Evolutionary conservation across 2,329 filamentous ascomycete species (phyloP).

Genomic region (Beauveria rudraprayagi): DNA sequence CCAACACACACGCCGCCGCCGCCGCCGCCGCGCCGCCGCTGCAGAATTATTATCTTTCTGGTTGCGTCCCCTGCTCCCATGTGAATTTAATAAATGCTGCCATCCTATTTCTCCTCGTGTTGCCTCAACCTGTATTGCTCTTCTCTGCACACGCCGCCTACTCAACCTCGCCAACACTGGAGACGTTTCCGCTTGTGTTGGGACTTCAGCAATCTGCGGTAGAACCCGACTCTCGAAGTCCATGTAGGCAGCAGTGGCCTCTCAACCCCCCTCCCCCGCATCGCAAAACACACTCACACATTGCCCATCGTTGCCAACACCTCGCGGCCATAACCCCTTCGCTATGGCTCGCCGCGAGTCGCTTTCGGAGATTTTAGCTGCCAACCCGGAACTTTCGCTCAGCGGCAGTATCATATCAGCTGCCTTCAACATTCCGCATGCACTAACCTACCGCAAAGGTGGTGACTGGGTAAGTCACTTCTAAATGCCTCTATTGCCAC

Average conservation of each 20-base stretch:
- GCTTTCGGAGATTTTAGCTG: conserved; percentile 45
- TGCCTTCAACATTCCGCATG: conserved; percentile 55
- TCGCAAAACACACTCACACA: not conserved
- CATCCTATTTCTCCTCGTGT: not conserved
- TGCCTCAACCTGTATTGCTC: not conserved
- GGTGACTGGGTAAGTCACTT: conserved; percentile 46
- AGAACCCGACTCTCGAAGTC: not conserved
- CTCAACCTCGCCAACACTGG: not conserved
- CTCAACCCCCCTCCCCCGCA: conserved; percentile 10
- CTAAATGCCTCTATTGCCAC: conserved; percentile 5
- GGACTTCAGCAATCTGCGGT: not conserved
- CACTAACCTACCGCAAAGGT: conserved; percentile 49
- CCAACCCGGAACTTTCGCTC: conserved; percentile 48
- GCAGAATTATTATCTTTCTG: not conserved
- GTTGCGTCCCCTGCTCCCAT: conserved; percentile 9
- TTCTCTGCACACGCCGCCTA: not conserved
- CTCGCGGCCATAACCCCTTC: conserved; percentile 16
- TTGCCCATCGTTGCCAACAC: conserved; percentile 9
- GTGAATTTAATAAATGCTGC: conserved; percentile 2
- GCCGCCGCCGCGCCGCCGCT: not conserved
- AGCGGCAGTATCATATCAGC: conserved; percentile 60
- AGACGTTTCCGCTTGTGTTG: not conserved
- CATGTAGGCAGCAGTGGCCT: not conserved
- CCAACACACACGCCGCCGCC: conserved; percentile 3
- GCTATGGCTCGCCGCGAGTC: conserved; percentile 41